Evolutionary conservation across 345 rosid genomes (phyloP).

Genomic region (Populus pruinosa): DNA sequence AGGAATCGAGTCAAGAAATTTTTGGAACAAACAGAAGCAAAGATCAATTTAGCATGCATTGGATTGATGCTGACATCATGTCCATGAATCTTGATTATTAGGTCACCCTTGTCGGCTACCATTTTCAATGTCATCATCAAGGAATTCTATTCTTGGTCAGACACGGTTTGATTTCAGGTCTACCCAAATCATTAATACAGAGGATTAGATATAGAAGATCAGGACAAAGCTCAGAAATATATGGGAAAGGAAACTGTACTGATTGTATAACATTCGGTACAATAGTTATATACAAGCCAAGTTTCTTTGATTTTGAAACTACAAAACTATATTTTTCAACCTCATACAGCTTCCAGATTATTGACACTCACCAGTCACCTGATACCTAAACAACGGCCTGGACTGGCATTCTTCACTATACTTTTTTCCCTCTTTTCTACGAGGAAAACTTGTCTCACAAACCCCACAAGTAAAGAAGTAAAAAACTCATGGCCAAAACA

Average conservation of each 20-base stretch:
- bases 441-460: conserved; percentile 28
- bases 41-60: neutral
- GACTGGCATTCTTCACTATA: conserved; percentile 62
- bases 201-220: neutral
- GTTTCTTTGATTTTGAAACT: conserved; percentile 4
- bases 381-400: conserved; percentile 65
- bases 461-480: neutral
- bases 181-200: neutral
- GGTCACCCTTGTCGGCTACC: neutral
- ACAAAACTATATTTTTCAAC: conserved; percentile 19
- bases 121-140: neutral
- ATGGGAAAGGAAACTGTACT: conserved; percentile 12
- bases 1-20: neutral
- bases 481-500: neutral
- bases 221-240: neutral
- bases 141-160: neutral
- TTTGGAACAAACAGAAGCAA: neutral
- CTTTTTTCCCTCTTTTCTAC: conserved; percentile 19
- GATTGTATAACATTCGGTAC: conserved; percentile 15
- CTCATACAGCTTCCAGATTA: conserved; percentile 21
- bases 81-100: neutral
- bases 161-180: neutral
- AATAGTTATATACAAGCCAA: conserved; percentile 37
- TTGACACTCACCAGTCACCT: conserved; percentile 65
- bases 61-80: neutral